Evolutionary conservation across 805 yeast genomes (phyloP).

Genomic region (Candida pseudofarinosa): DNA sequence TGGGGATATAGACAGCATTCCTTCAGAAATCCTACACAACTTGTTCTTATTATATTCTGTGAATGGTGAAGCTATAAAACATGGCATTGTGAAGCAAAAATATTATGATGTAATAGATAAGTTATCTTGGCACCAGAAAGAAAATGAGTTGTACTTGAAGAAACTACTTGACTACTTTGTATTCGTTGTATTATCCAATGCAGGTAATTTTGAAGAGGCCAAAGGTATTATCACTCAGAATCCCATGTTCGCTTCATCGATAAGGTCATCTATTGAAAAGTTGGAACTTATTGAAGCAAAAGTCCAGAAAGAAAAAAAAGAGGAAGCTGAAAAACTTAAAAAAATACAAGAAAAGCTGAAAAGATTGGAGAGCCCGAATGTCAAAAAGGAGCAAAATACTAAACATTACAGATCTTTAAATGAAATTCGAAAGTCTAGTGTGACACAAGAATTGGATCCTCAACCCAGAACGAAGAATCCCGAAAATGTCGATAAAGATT

Average conservation of each 20-base stretch:
- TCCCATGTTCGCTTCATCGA: slow-evolving; percentile 4
- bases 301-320: slow-evolving; percentile 7
- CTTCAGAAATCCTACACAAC: slow-evolving; percentile 31
- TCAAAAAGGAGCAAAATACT: slow-evolving; percentile 17
- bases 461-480: neutral
- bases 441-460: neutral
- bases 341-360: slow-evolving; percentile 14
- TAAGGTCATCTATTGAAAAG: slow-evolving; percentile 6
- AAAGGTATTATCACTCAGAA: slow-evolving; percentile 21
- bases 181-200: slow-evolving; percentile 31
- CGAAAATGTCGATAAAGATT: slow-evolving; percentile 1
- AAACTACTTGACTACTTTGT: slow-evolving; percentile 30
- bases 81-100: too few species aligned
- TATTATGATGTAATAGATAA: neutral
- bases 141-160: slow-evolving; percentile 13
- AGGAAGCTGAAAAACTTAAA: slow-evolving; percentile 11
- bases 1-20: slow-evolving; percentile 18
- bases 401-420: slow-evolving; percentile 28
- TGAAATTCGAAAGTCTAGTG: slow-evolving; percentile 19
- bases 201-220: slow-evolving; percentile 26
- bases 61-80: neutral
- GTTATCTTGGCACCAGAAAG: neutral
- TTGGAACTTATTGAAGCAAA: slow-evolving; percentile 8
- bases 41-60: slow-evolving; percentile 21
- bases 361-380: slow-evolving; percentile 15